phyloP scores from a whole-genome alignment of 2,329 filamentous ascomycete genomes.

The Arthroderma uncinatum region DNA sequence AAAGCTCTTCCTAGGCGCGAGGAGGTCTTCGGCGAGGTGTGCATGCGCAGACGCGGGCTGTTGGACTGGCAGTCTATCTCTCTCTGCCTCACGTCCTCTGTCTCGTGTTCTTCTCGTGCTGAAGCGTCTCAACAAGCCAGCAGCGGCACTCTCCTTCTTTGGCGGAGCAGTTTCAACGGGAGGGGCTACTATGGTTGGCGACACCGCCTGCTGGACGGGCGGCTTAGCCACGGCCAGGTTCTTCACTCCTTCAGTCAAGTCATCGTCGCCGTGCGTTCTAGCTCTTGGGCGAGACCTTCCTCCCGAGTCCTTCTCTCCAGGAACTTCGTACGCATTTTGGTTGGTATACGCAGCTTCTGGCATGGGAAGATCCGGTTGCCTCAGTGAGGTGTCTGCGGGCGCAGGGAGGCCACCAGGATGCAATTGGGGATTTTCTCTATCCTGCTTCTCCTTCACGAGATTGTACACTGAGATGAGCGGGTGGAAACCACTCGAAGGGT shows the following conservation, averaged over 20 bases:
- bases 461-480: slow-evolving; percentile 92
- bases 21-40: slow-evolving; percentile 62
- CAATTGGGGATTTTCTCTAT: slow-evolving; percentile 49
- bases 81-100: slow-evolving; percentile 34
- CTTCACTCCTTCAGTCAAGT: slow-evolving; percentile 63
- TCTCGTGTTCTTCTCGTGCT: slow-evolving; percentile 66
- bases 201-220: slow-evolving; percentile 33
- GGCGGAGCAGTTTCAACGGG: slow-evolving; percentile 47
- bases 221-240: slow-evolving; percentile 47
- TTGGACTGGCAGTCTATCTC: slow-evolving; percentile 47
- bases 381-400: slow-evolving; percentile 46
- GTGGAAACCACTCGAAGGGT: slow-evolving; percentile 87
- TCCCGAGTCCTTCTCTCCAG: slow-evolving; percentile 76
- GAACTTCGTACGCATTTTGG: slow-evolving; percentile 69
- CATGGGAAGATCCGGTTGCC: slow-evolving; percentile 63
- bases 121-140: slow-evolving; percentile 73
- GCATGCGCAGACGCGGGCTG: slow-evolving; percentile 68
- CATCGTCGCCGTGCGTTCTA: slow-evolving; percentile 89
- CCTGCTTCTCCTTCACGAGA: slow-evolving; percentile 86
- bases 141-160: slow-evolving; percentile 80
- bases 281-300: slow-evolving; percentile 74
- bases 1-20: slow-evolving; percentile 71
- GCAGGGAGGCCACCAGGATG: slow-evolving; percentile 49
- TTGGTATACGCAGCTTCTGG: slow-evolving; percentile 88
- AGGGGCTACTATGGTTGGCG: slow-evolving; percentile 43